Evolutionary conservation across 305 asterid genomes (phyloP), one percentile per base, ranked within the genome.

Genomic region (Rubia occidens): DNA sequence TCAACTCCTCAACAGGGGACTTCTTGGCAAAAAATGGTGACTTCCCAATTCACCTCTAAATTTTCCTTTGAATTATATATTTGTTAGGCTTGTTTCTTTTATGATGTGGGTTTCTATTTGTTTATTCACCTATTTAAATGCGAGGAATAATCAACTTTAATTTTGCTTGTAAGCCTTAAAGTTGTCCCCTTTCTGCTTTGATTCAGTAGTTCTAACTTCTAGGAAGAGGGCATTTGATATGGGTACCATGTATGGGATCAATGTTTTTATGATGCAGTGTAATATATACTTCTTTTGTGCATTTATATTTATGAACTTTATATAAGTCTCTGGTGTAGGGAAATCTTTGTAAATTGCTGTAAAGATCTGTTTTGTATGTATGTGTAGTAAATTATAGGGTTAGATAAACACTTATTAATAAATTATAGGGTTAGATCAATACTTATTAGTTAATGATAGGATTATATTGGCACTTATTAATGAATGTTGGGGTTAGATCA

Each of bases 351-450:
- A 39, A 58, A 55, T 58, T 64, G 63, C 53, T 15, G 29, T 26
- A 62, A 35, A 35, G 45, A 15, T 62, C 62, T 35, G 13, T 58
- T 53, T 47, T 18, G 47, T 7, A 18, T 75, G 29, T 73, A 75
- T 4, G 5, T 83, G 89, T 75, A 93, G 98, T 79, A 93, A 90
- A 84, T 26, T 26, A 26, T 26, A 26, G 29, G 29, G 29, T 26
- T 26, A 26, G 29, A 26, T 26, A 26, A 26, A 2, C 29, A 26
- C 29, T 26, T 26, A 2, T 26, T 26, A 26, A 26, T 26, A 26
- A 26, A 26, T 26, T 26, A 26, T 26, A 26, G 29, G 29, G 29
- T 26, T 26, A 26, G 29, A 26, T 26, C 29, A 26, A 2, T 2
- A 26, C 29, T 26, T 26, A 26, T 26, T 26, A 26, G 29, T 26